Conservation (phyloP, 31 red algal species). For the Endocladia muricata region DNA sequence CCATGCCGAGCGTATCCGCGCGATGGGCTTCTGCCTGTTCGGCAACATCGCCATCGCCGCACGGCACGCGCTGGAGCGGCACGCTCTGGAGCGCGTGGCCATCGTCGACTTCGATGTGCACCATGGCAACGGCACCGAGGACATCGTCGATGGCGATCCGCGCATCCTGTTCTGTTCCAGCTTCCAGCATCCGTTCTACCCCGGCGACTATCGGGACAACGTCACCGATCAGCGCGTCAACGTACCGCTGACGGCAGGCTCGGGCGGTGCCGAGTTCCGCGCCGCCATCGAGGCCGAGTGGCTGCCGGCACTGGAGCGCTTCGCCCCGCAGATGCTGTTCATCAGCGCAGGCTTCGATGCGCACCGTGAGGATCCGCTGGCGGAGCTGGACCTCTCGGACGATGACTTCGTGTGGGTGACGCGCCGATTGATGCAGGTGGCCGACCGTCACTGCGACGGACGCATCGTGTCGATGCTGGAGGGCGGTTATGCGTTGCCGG, state of each 20-base stretch:
- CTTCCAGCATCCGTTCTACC: constrained; percentile 89
- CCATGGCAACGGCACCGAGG: constrained; percentile 95
- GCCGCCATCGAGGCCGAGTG: constrained; percentile 54
- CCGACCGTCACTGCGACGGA: constrained; percentile 37
- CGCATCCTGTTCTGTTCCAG: constrained; percentile 59
- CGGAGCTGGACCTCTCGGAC: constrained; percentile 52
- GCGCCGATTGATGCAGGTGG: constrained; percentile 37
- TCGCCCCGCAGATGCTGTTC: constrained; percentile 65
- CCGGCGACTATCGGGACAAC: constrained; percentile 55
- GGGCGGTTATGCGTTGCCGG: constrained; percentile 85
- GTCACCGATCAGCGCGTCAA: constrained; percentile 70
- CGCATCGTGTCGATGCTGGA: constrained; percentile 91
- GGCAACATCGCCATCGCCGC: constrained; percentile 93
- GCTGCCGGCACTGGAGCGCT: constrained; percentile 55
- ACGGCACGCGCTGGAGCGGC: constrained; percentile 50
- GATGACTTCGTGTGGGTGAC: constrained; percentile 75
- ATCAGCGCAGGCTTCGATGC: constrained; percentile 96
- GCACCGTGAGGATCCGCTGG: constrained; percentile 79
- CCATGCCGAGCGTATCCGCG: constrained; percentile 72
- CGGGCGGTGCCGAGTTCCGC: constrained; percentile 47
- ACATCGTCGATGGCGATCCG: constrained; percentile 35
- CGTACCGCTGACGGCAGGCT: constrained; percentile 58
- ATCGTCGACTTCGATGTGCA: constrained; percentile 98
- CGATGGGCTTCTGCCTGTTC: constrained; percentile 97
- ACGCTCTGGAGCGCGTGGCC: constrained; percentile 43